A percentile compares a stretch with the other conserved stretches of the same genome.
Conservation (phyloP, 2,329 filamentous ascomycete species). For the Incumbomyces delicatus region DNA sequence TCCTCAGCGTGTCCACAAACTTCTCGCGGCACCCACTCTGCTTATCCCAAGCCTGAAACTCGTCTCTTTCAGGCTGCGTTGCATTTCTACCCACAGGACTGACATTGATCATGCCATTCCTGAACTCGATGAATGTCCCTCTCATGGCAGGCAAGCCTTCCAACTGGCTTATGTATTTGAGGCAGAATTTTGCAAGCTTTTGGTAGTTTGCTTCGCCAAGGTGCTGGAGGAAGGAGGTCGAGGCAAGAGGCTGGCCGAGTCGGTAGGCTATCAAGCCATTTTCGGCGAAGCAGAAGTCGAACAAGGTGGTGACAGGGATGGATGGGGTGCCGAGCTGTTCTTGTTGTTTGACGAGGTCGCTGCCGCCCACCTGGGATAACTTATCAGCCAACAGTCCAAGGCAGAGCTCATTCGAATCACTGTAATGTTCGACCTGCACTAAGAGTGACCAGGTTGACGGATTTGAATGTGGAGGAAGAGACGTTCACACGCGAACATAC, state of each 20-base stretch:
- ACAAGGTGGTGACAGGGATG: conserved; percentile 67
- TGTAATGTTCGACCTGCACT: neutral
- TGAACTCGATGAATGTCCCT: conserved; percentile 58
- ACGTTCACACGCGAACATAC: conserved; percentile 28
- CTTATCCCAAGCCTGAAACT: conserved; percentile 74
- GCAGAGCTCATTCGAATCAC: neutral
- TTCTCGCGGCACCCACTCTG: conserved; percentile 63
- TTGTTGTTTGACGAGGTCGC: conserved; percentile 86
- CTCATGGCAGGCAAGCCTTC: conserved; percentile 51
- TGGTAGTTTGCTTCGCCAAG: conserved; percentile 73
- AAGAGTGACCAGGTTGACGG: neutral
- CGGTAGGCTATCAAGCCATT: conserved; percentile 91
- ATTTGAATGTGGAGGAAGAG: neutral
- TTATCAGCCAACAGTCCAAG: neutral
- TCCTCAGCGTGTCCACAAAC: conserved; percentile 66
- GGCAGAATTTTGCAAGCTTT: conserved; percentile 47
- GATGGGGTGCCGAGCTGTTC: conserved; percentile 73
- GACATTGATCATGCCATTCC: conserved; percentile 57
- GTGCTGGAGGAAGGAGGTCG: conserved; percentile 82
- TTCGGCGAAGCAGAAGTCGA: conserved; percentile 94
- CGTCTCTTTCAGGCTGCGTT: conserved; percentile 64
- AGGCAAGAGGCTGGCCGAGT: conserved; percentile 63
- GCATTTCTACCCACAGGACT: conserved; percentile 69
- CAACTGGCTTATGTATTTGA: conserved; percentile 52
- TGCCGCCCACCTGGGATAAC: conserved; percentile 59